A percentile compares a stretch with the other conserved stretches of the same genome.
Evolutionary conservation across 345 rosid genomes (phyloP).

Genomic region (Boechera retrofracta): DNA sequence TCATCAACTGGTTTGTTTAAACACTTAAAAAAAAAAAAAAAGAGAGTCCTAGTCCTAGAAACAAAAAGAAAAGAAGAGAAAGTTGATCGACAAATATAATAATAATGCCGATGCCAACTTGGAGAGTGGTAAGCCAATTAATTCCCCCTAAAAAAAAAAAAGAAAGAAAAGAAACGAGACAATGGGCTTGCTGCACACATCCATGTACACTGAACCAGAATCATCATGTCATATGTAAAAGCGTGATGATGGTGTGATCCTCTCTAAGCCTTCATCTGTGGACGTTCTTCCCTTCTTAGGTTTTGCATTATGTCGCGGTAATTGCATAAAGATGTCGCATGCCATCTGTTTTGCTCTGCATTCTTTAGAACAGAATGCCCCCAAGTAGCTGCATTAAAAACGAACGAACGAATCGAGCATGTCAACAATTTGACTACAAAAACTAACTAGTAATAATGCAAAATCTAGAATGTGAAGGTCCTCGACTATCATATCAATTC

Average conservation of each 20-base stretch:
- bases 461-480: not conserved
- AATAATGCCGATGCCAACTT: not conserved
- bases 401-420: not conserved
- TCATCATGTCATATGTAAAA: conserved; percentile 17
- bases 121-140: not conserved
- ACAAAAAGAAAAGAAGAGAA: not conserved
- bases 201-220: not conserved
- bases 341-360: conserved; percentile 33
- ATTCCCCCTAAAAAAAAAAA: not conserved
- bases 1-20: not conserved
- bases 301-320: not conserved
- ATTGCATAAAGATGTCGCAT: not conserved
- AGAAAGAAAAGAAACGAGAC: not conserved
- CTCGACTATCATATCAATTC: not conserved
- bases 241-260: not conserved
- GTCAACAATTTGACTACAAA: no score
- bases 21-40: not conserved
- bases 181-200: not conserved
- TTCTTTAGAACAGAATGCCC: conserved; percentile 31
- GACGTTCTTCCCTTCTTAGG: conserved; percentile 27
- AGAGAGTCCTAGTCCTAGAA: not conserved
- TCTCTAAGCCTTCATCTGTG: not conserved
- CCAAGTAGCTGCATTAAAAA: conserved; percentile 16
- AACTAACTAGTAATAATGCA: no score
- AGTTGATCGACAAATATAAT: not conserved